Evolutionary conservation across 2,329 filamentous ascomycete genomes (phyloP), one percentile per base, ranked within the genome.

Genomic region (Colletotrichum sp.): DNA sequence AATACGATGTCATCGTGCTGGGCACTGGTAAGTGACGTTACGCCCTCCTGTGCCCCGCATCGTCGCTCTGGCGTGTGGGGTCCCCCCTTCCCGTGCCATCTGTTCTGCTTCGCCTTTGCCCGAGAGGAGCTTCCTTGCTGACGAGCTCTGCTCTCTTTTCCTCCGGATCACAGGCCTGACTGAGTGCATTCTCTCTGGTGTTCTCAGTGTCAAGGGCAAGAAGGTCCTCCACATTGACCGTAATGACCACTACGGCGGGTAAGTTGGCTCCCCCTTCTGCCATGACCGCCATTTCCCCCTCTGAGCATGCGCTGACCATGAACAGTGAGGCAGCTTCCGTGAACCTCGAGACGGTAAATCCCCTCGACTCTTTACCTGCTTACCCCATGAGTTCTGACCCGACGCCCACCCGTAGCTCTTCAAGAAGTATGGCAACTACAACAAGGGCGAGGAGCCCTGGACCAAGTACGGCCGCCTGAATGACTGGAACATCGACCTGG

Each of bases 401-500:
- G 36, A 73, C 62, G 39, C 66, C 44, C n/a, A 15, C 36, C 26
- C 73, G 78, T 77, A 98, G 95, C 94, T 99, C 81, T 99, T 98
- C 92, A 98, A 97, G 90, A 98, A 96, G 86, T 98, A 98, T 86
- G 95, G 95, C 85, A 97, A 97, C 89, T 95, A 92, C 84, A 85
- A 88, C 76, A 85, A 90, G 78, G 95, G 94, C 81, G 93, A 96
- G 83, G 95, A 98, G 90, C 96, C 96, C 80, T 99, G 97, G 97
- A 96, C 98, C 90, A 96, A 98, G 87, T 99, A 98, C 86, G 96
- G 96, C 81, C 94, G 97, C 76, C 90, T 93, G 85, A 98, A 98
- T 88, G 96, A 99, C 91, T 99, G 97, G 97, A 99, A 98, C 90
- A 98, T 99, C 87, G 98, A 99, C 85, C 92, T 99, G 77, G 96